Base-by-base conservation (phyloP, 352 stramenopile genomes). In the Pythium monospermum region DNA sequence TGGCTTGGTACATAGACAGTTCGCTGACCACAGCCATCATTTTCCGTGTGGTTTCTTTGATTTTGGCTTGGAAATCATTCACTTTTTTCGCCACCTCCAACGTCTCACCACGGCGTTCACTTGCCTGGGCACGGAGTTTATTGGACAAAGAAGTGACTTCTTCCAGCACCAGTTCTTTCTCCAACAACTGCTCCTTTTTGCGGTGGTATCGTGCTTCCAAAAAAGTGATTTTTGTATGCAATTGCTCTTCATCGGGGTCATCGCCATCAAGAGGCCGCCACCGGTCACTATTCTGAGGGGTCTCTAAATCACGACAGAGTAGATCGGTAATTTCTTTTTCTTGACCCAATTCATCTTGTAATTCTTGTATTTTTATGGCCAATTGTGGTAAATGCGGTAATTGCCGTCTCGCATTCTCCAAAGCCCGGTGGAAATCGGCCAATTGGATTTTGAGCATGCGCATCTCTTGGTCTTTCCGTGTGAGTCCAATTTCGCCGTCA, bases 1-100 rank as follows among this genome's bases (percentile, higher is more conserved):
- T 97, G 8, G 92, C 91, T 57, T 98, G 91, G 64, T 97, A 97
- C 91, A 98, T 98, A 13, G 83, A 95, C 10, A 98, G 64, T 71
- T 98, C 92, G 2, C 81, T 96, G 4, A 98, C 89, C 1, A 93
- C 65, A n/a, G 92, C 91, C 88, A 98, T 97, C 88, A 97, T 98
- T 18, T 85, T 85, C 45, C 90, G 74, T 27, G 90, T 97, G 22
- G 86, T 91, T 36, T 96, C 86, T 42, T 94, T 89, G 60, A 97
- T 95, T 22, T 80, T 74, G 21, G 66, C 59, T 68, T 97, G 91
- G 53, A 98, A 91, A 38, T 88, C 76, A 52, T 94, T 95, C n/a
- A 96, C 83, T 26, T 84, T 84, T 64, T 91, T 91, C 18, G 86
- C 87, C n/a, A 91, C 64, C 32, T 87, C 76, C 7, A 91, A 68